These are phyloP conservation scores for Ligustrum vulgare DNA, from an alignment of 257 asterid species.

Conservation along the genomic window DNA sequence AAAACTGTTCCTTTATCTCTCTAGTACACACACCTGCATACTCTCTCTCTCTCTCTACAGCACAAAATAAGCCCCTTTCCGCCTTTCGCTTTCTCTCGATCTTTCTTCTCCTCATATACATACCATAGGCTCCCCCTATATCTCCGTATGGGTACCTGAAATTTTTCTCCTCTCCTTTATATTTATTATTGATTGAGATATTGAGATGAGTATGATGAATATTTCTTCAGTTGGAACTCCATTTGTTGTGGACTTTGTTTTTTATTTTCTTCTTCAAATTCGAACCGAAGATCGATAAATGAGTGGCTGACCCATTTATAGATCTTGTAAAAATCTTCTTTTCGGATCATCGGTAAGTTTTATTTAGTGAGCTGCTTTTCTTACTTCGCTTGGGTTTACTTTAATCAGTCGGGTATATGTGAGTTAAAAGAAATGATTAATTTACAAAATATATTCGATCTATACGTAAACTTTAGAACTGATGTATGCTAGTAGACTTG, in stretches of 20 bases:
- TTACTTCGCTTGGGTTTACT: conserved; percentile 39
- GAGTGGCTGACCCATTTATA: conserved; percentile 19
- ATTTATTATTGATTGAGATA: not conserved
- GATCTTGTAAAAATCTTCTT: conserved; percentile 37
- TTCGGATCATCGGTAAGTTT: conserved; percentile 35
- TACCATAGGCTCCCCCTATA: conserved; percentile 2
- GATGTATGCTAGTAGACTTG: conserved; percentile 1
- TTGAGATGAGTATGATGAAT: conserved; percentile 19
- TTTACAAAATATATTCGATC: conserved; percentile 5
- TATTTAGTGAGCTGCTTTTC: not conserved
- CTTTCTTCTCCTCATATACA: conserved; percentile 22
- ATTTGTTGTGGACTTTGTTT: conserved; percentile 4
- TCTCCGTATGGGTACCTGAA: conserved; percentile 18
- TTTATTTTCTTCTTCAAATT: conserved; percentile 11
- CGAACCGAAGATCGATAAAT: conserved; percentile 32
- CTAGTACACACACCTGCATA: conserved; percentile 30
- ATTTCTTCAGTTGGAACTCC: not conserved
- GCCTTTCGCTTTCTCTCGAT: conserved; percentile 42
- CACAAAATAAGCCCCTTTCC: conserved; percentile 27
- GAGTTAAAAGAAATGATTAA: not conserved
- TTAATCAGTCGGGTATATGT: conserved; percentile 14
- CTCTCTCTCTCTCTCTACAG: conserved; percentile 28
- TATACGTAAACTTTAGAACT: not conserved
- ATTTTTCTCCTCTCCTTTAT: not conserved
- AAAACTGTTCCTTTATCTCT: conserved; percentile 34